Evolutionary conservation across 768 basidiomycete species (phyloP), one percentile per base, ranked within the genome.

Genomic region (Phlegmacium glaucopus): DNA sequence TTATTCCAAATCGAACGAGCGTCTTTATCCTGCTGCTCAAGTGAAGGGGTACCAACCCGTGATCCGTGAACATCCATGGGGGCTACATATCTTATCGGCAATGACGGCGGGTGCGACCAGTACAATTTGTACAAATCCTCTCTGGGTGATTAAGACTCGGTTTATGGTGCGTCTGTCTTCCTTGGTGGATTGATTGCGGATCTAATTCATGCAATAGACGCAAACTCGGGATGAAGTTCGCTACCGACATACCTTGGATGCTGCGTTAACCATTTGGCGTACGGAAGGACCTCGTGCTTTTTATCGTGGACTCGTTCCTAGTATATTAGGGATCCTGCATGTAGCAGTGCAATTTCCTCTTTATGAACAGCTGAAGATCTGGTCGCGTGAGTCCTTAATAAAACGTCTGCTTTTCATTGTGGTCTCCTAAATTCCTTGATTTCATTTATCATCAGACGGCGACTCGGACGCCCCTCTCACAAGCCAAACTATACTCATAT

Each of bases 71-170:
- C 89, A 90, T 59, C 82, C 88, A 3, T 91, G 89, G 90, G 75
- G 83, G 4, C 69, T 91, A 5, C 95, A 99, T 57, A 89, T 99
- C 51, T 64, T 92, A 6, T 95, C 96, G 6, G 94, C 96, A 5
- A 97, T 99, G 95, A 76, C 81, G 37, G 96, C 95, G 1, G 96
- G 96, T 10, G 94, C 91, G 5, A 74, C 87, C 15, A 94, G 95
- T 60, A 96, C 96, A 6, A 81, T 92, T 44, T 86, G 86, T 59
- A 98, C 96, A 18, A 97, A 92, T 68, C 96, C 96, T 0, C 67
- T 99, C 6, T 99, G 96, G 96, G 93, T 99, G 35, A 94, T 99
- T 66, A 98, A 97, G 74, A 98, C 95, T 17, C 83, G 96, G 25
- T 97, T 98, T 71, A 98, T 98, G 96, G 95, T 95, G 58, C 53